Percentiles rank a stretch among this genome's conserved stretches.
These are phyloP conservation scores for Posidonia oceanica DNA, from an alignment of 116 monocot species.

Conservation along the genomic window DNA sequence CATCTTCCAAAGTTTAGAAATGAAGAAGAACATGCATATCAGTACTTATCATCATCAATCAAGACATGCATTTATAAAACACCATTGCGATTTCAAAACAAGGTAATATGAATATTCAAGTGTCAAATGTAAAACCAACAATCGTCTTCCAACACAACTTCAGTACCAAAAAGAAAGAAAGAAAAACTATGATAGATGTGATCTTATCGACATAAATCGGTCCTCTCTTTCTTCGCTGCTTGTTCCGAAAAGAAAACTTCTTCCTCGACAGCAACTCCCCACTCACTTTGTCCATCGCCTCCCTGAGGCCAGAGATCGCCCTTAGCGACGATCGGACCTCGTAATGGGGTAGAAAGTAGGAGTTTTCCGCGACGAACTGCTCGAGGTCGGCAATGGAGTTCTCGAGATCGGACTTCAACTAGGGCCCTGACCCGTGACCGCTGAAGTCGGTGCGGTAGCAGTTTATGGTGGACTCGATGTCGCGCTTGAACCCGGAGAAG, in stretches of 20 bases:
- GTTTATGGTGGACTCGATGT: constrained; percentile 34
- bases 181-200: too few species aligned
- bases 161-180: too few species aligned
- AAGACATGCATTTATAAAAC: too few species aligned
- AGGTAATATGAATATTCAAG: too few species aligned
- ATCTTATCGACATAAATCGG: too few species aligned
- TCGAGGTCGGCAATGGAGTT: constrained; percentile 53
- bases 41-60: too few species aligned
- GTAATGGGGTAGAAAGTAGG: constrained; percentile 77
- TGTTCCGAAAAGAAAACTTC: constrained; percentile 65
- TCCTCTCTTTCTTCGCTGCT: not conserved
- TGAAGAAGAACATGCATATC: too few species aligned
- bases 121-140: too few species aligned
- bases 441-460: constrained; percentile 15
- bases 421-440: constrained; percentile 4
- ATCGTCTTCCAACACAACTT: too few species aligned
- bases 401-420: constrained; percentile 37
- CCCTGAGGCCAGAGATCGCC: too few species aligned
- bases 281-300: constrained; percentile 26
- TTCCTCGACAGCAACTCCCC: constrained; percentile 46
- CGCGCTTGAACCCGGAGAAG: constrained; percentile 48
- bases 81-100: too few species aligned
- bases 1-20: too few species aligned
- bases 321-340: constrained; percentile 71
- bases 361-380: constrained; percentile 52